These are phyloP conservation scores for Ilyonectria robusta DNA, from an alignment of 2,329 filamentous ascomycete species.

Conservation along the genomic window DNA sequence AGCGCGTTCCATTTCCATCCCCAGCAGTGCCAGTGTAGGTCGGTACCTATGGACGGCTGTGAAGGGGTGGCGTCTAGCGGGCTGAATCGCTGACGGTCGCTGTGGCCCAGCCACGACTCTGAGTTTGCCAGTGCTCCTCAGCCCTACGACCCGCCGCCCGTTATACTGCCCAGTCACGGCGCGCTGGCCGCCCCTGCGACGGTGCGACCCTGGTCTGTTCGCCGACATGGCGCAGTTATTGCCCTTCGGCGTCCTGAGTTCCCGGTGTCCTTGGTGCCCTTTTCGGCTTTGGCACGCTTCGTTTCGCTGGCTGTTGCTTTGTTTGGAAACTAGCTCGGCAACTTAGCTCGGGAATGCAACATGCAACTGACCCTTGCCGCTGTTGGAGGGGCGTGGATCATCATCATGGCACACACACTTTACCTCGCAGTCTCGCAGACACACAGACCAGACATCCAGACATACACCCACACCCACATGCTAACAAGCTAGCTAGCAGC, in stretches of 20 bases:
- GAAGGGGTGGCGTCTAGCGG: slow-evolving; percentile 5
- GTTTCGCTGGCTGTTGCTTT: slow-evolving; percentile 37
- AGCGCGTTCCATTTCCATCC: neutral
- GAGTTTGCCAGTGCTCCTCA: slow-evolving; percentile 16
- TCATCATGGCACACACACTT: neutral
- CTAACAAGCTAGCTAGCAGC: neutral
- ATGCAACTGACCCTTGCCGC: neutral
- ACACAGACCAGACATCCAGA: too few species aligned
- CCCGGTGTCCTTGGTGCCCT: slow-evolving; percentile 4
- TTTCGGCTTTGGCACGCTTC: slow-evolving; percentile 29
- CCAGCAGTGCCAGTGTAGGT: too few species aligned
- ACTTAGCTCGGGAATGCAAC: slow-evolving; percentile 1
- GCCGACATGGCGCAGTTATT: slow-evolving; percentile 32
- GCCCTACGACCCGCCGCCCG: slow-evolving; percentile 26
- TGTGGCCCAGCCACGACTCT: neutral
- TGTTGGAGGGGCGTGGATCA: slow-evolving; percentile 15
- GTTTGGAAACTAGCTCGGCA: slow-evolving; percentile 38
- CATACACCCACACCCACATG: slow-evolving; percentile 1
- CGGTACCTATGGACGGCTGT: neutral
- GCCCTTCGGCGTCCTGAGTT: neutral
- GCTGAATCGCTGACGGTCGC: slow-evolving; percentile 8
- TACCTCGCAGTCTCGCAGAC: neutral
- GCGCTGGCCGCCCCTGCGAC: slow-evolving; percentile 13
- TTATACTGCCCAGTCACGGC: slow-evolving; percentile 19
- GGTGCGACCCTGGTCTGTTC: slow-evolving; percentile 22